Evolutionary conservation across 2,329 filamentous ascomycete species (phyloP).

Genomic region (Alternaria rosae): DNA sequence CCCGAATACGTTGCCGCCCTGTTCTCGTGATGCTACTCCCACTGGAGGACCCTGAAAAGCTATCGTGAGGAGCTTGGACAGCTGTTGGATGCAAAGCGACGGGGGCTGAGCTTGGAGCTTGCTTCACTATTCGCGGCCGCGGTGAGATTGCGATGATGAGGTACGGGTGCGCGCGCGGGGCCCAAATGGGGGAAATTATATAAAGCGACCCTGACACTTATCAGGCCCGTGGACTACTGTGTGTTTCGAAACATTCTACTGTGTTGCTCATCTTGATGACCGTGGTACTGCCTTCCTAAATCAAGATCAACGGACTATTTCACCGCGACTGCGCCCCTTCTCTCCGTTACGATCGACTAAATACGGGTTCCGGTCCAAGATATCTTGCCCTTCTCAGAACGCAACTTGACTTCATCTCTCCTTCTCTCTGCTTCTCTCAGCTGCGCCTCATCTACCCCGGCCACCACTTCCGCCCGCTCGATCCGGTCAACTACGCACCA

Average conservation of each 20-base stretch:
- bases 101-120: constrained; percentile 20
- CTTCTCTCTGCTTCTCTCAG: background rate
- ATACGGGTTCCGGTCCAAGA: background rate
- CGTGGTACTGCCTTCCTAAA: constrained; percentile 1
- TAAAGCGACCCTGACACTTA: constrained; percentile 15
- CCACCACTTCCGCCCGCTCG: constrained; percentile 11
- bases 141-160: constrained; percentile 12
- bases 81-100: constrained; percentile 1
- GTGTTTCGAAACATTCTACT: constrained; percentile 9
- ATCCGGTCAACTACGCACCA: constrained; percentile 15
- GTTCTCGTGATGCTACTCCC: constrained; percentile 1
- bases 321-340: constrained; percentile 11
- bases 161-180: constrained; percentile 16
- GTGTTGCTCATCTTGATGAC: constrained; percentile 9
- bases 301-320: constrained; percentile 1
- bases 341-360: background rate
- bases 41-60: background rate
- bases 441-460: constrained; percentile 8
- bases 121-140: constrained; percentile 18
- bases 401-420: background rate
- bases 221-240: constrained; percentile 1
- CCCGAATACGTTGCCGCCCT: background rate
- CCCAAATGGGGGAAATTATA: constrained; percentile 14
- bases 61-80: constrained; percentile 8
- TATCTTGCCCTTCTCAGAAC: background rate